These are phyloP conservation scores for Xylariales sp. DNA, from an alignment of 2,329 filamentous ascomycete genomes.

Conservation along the genomic window DNA sequence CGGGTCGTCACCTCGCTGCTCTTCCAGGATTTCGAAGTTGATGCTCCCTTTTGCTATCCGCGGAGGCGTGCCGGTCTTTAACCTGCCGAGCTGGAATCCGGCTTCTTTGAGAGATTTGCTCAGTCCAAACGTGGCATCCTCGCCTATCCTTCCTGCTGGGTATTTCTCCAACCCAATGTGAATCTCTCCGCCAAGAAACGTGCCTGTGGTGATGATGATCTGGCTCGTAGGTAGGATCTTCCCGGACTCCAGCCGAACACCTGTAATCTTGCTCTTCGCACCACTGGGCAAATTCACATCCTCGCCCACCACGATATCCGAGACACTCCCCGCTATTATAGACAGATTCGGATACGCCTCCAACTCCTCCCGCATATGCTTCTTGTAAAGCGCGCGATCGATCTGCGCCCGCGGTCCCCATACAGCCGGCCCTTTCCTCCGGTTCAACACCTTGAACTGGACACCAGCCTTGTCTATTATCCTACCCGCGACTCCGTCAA, in stretches of 20 bases:
- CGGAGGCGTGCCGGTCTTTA: constrained; percentile 96
- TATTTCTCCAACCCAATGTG: constrained; percentile 84
- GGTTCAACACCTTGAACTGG: constrained; percentile 89
- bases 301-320: constrained; percentile 76
- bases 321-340: constrained; percentile 81
- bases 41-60: constrained; percentile 79
- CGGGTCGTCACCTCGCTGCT: constrained; percentile 77
- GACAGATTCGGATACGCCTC: constrained; percentile 70
- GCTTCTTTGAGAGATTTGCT: constrained; percentile 86
- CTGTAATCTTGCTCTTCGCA: constrained; percentile 68
- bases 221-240: constrained; percentile 73
- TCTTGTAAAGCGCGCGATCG: constrained; percentile 82
- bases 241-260: constrained; percentile 82
- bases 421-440: constrained; percentile 86
- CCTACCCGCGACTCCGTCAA: constrained; percentile 83
- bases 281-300: constrained; percentile 40
- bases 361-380: constrained; percentile 86
- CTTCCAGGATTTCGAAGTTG: constrained; percentile 66
- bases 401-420: constrained; percentile 98
- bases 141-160: constrained; percentile 87
- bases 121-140: constrained; percentile 85
- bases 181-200: constrained; percentile 92
- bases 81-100: constrained; percentile 79
- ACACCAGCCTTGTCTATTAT: constrained; percentile 91
- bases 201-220: constrained; percentile 94